Evolutionary conservation across 2,329 filamentous ascomycete genomes (phyloP).

Genomic region (Ophiostoma populinum): DNA sequence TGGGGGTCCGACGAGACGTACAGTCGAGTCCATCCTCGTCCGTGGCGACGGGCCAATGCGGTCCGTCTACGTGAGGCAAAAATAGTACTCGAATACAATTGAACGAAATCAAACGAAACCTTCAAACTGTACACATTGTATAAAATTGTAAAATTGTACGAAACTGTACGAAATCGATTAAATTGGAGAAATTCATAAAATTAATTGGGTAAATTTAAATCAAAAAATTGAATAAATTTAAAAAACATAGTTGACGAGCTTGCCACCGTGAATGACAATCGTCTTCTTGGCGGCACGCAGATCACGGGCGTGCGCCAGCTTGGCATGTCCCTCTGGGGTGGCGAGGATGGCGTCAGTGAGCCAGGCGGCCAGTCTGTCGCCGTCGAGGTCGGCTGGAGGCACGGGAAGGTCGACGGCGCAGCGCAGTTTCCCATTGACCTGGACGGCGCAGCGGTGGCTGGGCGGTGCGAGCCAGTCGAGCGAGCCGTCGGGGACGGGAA

Average conservation of each 20-base stretch:
- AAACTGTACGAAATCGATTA: too few species aligned
- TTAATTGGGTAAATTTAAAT: not conserved
- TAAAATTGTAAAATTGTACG: too few species aligned
- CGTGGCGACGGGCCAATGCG: too few species aligned
- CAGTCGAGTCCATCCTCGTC: too few species aligned
- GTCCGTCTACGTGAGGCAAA: too few species aligned
- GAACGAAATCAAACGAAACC: too few species aligned
- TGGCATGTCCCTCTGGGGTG: conserved; percentile 40
- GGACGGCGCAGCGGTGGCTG: conserved; percentile 45
- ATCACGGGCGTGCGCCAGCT: conserved; percentile 30
- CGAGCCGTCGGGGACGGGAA: conserved; percentile 40
- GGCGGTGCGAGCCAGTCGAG: conserved; percentile 31
- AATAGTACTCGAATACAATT: too few species aligned
- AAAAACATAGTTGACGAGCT: conserved; percentile 58
- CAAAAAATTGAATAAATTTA: conserved; percentile 11
- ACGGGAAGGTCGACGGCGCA: conserved; percentile 48
- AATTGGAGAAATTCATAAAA: not conserved
- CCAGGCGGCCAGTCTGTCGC: conserved; percentile 36
- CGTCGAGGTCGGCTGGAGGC: conserved; percentile 25
- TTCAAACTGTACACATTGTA: too few species aligned
- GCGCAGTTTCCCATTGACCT: conserved; percentile 64
- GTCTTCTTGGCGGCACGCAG: conserved; percentile 36
- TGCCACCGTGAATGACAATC: conserved; percentile 49
- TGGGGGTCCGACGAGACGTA: too few species aligned
- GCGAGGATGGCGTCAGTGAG: conserved; percentile 42